Evolutionary conservation across 371 early-diverging fungal genomes (phyloP).

Genomic region (Entomophthora muscae): DNA sequence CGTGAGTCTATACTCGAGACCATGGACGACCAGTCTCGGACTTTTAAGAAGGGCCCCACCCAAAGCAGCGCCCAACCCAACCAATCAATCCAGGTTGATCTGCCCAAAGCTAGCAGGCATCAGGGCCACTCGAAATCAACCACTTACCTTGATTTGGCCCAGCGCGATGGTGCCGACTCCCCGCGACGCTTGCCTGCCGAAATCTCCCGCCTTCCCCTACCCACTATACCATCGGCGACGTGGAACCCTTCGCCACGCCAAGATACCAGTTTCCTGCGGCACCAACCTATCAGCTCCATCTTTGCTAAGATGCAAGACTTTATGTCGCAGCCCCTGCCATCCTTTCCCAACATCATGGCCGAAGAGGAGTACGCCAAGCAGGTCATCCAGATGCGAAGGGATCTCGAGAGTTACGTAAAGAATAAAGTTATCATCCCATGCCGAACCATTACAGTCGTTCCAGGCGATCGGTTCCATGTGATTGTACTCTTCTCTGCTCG

Average conservation of each 20-base stretch:
- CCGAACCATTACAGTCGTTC: conserved; percentile 40
- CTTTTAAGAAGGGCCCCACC: background rate
- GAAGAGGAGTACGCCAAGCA: conserved; percentile 75
- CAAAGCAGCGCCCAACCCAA: background rate
- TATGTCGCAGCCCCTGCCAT: conserved; percentile 27
- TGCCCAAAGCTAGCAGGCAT: background rate
- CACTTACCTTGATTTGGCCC: conserved; percentile 4
- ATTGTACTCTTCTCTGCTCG: conserved; percentile 62
- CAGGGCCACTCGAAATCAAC: conserved; percentile 3
- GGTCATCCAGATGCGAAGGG: conserved; percentile 50
- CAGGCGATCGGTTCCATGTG: conserved; percentile 45
- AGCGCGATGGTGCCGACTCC: background rate
- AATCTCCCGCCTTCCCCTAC: background rate
- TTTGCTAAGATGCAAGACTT: background rate
- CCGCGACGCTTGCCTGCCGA: background rate
- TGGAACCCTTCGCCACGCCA: background rate
- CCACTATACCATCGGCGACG: background rate
- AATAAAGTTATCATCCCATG: conserved; percentile 50
- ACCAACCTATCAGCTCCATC: background rate
- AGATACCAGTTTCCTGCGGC: background rate
- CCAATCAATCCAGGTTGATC: background rate
- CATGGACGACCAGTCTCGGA: conserved; percentile 7
- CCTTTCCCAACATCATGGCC: conserved; percentile 48
- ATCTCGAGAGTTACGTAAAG: conserved; percentile 49
- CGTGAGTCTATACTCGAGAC: conserved; percentile 5